phyloP scores from a whole-genome alignment of 345 rosid genomes.

The Boechera stricta region DNA sequence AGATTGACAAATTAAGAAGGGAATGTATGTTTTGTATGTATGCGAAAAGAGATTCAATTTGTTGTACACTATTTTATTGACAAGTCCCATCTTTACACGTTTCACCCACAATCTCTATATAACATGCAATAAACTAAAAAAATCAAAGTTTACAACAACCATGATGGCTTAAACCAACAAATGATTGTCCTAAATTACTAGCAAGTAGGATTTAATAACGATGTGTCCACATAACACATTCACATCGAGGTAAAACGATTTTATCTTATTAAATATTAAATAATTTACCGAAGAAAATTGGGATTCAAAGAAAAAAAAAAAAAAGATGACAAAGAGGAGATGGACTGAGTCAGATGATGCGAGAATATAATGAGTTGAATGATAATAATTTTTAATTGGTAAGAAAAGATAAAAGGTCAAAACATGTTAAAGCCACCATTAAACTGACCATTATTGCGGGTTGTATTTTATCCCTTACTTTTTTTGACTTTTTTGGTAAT shows the following conservation, averaged over 20 bases:
- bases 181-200: neutral
- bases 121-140: neutral
- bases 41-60: constrained; percentile 15
- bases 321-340: neutral
- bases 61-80: constrained; percentile 13
- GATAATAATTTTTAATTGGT: constrained; percentile 3
- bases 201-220: constrained; percentile 1
- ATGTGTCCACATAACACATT: neutral
- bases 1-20: constrained; percentile 19
- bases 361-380: neutral
- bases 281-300: neutral
- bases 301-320: too few species aligned
- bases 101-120: constrained; percentile 29
- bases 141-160: neutral
- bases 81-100: constrained; percentile 38
- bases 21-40: constrained; percentile 37
- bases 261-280: neutral
- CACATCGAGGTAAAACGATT: neutral
- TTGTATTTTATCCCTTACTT: too few species aligned
- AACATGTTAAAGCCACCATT: constrained; percentile 37
- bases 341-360: neutral
- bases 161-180: neutral
- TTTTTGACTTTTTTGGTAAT: neutral
- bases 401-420: constrained; percentile 17
- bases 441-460: neutral